phyloP scores from a whole-genome alignment of 768 basidiomycete genomes.

The Auricularia heimuer region DNA sequence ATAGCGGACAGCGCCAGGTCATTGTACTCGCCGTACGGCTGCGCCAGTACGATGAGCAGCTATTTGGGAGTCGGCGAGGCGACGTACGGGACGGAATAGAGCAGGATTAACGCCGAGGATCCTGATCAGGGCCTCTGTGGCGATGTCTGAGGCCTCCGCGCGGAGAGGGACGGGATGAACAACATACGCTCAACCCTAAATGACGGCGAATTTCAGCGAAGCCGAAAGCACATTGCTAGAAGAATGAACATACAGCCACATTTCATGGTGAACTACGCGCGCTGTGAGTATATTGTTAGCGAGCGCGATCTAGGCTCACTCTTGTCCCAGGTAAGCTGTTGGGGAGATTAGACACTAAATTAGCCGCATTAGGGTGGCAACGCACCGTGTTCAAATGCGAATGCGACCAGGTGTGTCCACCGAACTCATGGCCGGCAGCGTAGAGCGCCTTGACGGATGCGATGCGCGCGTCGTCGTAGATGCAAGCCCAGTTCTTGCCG shows the following conservation, averaged over 20 bases:
- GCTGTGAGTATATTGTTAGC: not conserved
- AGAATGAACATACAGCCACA: conserved; percentile 15
- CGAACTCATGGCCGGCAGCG: conserved; percentile 32
- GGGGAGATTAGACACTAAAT: too few species aligned
- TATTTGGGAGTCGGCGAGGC: conserved; percentile 32
- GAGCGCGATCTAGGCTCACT: not conserved
- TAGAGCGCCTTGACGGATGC: conserved; percentile 28
- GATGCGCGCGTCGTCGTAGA: conserved; percentile 16
- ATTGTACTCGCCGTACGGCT: conserved; percentile 35
- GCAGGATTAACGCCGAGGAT: not conserved
- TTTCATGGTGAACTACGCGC: conserved; percentile 24
- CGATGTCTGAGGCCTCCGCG: too few species aligned
- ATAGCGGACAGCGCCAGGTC: conserved; percentile 27
- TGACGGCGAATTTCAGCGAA: not conserved
- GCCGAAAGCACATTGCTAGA: not conserved
- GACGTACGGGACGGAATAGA: conserved; percentile 12
- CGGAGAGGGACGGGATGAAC: too few species aligned
- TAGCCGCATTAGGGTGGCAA: too few species aligned
- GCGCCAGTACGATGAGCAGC: conserved; percentile 32
- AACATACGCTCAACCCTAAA: not conserved
- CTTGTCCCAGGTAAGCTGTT: conserved; percentile 17
- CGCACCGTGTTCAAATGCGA: conserved; percentile 22
- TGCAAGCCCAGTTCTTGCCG: conserved; percentile 15
- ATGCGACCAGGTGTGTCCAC: conserved; percentile 39
- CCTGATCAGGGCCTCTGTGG: not conserved